phyloP scores from a whole-genome alignment of 1,284 basidiomycete genomes.

The Puccinia triticina region DNA sequence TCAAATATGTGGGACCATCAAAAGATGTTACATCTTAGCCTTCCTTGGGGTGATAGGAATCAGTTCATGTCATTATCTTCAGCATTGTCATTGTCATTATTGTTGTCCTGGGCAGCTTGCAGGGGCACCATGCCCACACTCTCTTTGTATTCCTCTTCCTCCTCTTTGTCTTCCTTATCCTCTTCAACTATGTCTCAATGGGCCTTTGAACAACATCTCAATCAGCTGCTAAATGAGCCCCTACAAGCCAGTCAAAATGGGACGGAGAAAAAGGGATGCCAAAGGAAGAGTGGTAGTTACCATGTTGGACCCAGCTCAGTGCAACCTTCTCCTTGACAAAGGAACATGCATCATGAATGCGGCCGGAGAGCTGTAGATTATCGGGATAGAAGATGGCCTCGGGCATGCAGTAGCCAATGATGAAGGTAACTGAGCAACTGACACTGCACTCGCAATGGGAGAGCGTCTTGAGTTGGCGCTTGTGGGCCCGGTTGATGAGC shows the following conservation, averaged over 20 bases:
- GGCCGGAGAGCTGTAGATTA: constrained; percentile 60
- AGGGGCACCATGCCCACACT: too few relatives aligned
- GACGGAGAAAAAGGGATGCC: too few relatives aligned
- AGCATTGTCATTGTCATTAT: too few relatives aligned
- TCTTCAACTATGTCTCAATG: constrained; percentile 53
- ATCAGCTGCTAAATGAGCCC: constrained; percentile 91
- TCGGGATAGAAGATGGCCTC: constrained; percentile 74
- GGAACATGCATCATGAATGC: constrained; percentile 86
- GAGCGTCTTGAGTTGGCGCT: constrained; percentile 75
- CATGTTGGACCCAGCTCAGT: constrained; percentile 91
- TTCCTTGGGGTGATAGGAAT: too few relatives aligned
- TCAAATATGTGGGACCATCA: too few relatives aligned
- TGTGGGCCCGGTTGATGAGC: constrained; percentile 76
- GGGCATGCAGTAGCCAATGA: constrained; percentile 93
- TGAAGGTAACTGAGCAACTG: constrained; percentile 86
- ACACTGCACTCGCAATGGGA: constrained; percentile 97
- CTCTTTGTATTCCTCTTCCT: neutral
- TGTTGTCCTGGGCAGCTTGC: too few relatives aligned
- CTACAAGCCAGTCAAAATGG: constrained; percentile 29
- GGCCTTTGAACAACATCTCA: constrained; percentile 63
- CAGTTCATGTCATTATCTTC: too few relatives aligned
- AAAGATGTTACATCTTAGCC: too few relatives aligned
- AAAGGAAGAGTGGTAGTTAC: constrained; percentile 65
- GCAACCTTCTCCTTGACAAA: constrained; percentile 74
- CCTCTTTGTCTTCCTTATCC: constrained; percentile 20